These are phyloP conservation scores for Ophidiomyces ophidiicola DNA, from an alignment of 2,329 filamentous ascomycete genomes.

Conservation along the genomic window DNA sequence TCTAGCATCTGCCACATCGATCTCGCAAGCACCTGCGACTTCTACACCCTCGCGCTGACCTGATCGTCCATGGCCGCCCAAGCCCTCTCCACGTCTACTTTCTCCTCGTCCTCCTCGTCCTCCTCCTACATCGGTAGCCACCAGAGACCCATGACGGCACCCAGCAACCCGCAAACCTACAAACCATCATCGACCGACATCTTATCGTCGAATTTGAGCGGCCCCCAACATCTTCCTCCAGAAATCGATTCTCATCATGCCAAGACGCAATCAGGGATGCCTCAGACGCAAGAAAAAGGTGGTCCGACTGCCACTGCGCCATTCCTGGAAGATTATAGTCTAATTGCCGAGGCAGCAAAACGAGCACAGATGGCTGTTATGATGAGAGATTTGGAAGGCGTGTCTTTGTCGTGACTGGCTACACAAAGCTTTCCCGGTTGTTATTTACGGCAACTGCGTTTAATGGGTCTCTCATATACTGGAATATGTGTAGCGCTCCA, in stretches of 20 bases:
- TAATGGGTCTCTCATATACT: too few relatives aligned
- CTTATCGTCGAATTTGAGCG: background rate
- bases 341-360: constrained; percentile 87
- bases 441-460: too few relatives aligned
- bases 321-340: constrained; percentile 68
- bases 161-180: background rate
- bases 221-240: background rate
- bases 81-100: background rate
- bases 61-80: too few relatives aligned
- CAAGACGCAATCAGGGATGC: background rate
- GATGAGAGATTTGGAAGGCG: constrained; percentile 62
- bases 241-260: background rate
- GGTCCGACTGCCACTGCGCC: constrained; percentile 35
- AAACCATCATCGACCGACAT: background rate
- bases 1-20: too few relatives aligned
- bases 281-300: constrained; percentile 5
- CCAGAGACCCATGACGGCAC: background rate
- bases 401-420: constrained; percentile 23
- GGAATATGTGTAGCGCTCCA: too few relatives aligned
- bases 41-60: too few relatives aligned
- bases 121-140: too few relatives aligned
- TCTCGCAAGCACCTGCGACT: too few relatives aligned
- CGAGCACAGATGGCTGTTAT: constrained; percentile 81
- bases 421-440: too few relatives aligned
- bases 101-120: background rate